phyloP scores from a whole-genome alignment of 371 early-diverging fungal species.

The Catenaria anguillulae region DNA sequence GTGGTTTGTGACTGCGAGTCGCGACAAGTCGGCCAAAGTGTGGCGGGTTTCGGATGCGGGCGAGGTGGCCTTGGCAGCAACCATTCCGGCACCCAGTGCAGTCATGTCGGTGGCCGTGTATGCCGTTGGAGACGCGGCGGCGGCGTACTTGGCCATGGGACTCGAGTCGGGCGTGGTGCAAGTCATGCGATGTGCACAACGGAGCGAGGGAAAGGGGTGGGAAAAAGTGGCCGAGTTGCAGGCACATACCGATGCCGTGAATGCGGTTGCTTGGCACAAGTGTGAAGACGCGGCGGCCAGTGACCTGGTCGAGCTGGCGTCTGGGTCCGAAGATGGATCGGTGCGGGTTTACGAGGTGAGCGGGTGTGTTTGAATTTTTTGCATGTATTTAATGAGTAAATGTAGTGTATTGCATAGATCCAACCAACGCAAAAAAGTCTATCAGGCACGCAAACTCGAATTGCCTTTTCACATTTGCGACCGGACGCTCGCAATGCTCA shows the following conservation, averaged over 20 bases:
- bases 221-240: neutral
- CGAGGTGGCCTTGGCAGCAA: neutral
- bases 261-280: neutral
- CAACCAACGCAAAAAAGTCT: too few relatives aligned
- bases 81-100: neutral
- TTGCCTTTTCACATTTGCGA: too few relatives aligned
- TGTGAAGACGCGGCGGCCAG: neutral
- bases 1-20: slow-evolving; percentile 76
- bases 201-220: neutral
- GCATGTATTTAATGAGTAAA: too few relatives aligned
- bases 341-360: neutral
- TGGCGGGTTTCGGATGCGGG: neutral
- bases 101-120: slow-evolving; percentile 8
- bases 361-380: too few relatives aligned
- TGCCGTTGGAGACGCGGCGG: slow-evolving; percentile 9
- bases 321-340: neutral
- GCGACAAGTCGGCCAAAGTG: slow-evolving; percentile 61
- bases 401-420: too few relatives aligned
- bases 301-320: neutral
- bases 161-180: slow-evolving; percentile 1
- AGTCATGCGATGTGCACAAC: neutral
- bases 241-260: neutral
- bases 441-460: too few relatives aligned
- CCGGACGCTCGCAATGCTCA: too few relatives aligned
- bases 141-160: neutral